Conservation (phyloP, 257 asterid genomes). For the Cordia subcordata region DNA sequence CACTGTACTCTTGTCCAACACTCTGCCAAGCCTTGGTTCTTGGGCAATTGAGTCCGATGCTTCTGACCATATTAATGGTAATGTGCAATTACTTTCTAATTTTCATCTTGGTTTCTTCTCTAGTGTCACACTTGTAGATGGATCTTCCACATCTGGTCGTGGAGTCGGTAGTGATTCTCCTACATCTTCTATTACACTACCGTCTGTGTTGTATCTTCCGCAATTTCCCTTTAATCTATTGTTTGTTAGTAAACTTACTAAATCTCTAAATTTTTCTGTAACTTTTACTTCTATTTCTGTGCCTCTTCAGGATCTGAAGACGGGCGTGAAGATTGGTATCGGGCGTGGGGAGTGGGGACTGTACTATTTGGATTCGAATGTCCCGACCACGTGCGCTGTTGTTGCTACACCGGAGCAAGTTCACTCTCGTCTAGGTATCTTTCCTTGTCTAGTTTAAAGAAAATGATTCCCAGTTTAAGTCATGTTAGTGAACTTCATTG, state of each 20-base stretch:
- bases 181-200: background rate
- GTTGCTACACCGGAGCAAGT: too few species aligned
- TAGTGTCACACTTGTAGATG: background rate
- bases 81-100: background rate
- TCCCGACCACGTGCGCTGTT: too few species aligned
- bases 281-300: background rate
- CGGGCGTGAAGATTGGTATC: background rate
- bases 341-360: background rate
- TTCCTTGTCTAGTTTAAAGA: too few species aligned
- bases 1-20: background rate
- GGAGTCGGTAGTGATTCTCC: slow-evolving; percentile 4
- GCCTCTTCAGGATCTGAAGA: too few species aligned
- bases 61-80: slow-evolving; percentile 4
- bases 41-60: background rate
- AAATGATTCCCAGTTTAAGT: too few species aligned
- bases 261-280: background rate
- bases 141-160: background rate
- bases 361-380: too few species aligned
- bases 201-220: background rate
- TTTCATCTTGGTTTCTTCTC: background rate
- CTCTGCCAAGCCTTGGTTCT: background rate
- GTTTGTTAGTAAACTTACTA: background rate
- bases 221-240: background rate
- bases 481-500: too few species aligned
- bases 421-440: too few species aligned